These are phyloP conservation scores for Sporodiniella umbellata DNA, from an alignment of 371 early-diverging fungal genomes.

Conservation along the genomic window DNA sequence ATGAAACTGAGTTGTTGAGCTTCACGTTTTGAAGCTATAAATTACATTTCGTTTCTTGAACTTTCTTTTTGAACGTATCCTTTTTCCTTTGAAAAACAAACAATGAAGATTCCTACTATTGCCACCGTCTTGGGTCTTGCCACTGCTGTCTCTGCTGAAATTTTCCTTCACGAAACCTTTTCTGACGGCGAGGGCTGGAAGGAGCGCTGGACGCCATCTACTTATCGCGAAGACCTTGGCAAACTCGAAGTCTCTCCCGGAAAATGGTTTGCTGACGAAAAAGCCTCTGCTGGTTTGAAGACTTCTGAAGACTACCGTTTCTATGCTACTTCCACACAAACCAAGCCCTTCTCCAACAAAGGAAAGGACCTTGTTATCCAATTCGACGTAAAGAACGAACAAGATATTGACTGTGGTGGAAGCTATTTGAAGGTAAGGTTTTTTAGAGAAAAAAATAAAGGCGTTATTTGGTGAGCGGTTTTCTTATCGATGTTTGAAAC, in stretches of 20 bases:
- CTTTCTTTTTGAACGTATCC: not conserved
- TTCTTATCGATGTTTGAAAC: not conserved
- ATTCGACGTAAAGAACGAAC: constrained; percentile 95
- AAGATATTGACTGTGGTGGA: constrained; percentile 94
- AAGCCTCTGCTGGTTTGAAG: constrained; percentile 68
- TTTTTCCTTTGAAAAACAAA: not conserved
- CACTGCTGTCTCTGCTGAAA: constrained; percentile 65
- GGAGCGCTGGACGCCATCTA: constrained; percentile 76
- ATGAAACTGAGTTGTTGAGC: not conserved
- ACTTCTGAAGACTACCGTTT: constrained; percentile 83
- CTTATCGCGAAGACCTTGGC: constrained; percentile 72
- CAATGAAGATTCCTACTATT: constrained; percentile 57
- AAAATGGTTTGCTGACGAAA: constrained; percentile 74
- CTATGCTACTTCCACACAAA: constrained; percentile 80
- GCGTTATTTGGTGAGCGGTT: not conserved
- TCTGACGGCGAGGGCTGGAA: constrained; percentile 60
- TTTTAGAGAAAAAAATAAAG: too few species aligned
- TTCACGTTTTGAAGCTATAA: not conserved
- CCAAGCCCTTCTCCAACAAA: constrained; percentile 72
- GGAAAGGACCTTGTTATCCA: constrained; percentile 86
- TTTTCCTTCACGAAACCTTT: constrained; percentile 89
- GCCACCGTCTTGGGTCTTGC: constrained; percentile 62
- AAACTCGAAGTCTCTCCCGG: constrained; percentile 71
- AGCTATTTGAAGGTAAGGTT: constrained; percentile 89
- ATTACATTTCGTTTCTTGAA: not conserved